A percentile compares a stretch with the other conserved stretches of the same genome.
Evolutionary conservation across 495 filamentous ascomycete species (phyloP).

Genomic region (Neurospora sublineolata): DNA sequence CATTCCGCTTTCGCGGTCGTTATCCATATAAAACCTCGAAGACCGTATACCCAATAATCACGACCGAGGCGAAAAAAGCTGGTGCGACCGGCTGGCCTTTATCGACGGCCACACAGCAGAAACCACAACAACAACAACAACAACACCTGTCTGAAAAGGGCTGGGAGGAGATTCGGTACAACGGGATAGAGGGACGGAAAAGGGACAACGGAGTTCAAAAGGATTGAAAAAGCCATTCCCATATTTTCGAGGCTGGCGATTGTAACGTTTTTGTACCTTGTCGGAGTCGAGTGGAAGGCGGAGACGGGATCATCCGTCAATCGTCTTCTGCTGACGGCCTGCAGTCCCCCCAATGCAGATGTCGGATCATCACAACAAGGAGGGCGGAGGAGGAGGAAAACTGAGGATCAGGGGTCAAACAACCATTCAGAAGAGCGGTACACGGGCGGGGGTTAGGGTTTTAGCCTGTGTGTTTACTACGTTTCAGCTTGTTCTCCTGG

Average conservation of each 20-base stretch:
- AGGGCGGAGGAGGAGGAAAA: neutral
- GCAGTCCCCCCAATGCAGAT: neutral
- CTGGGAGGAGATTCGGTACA: neutral
- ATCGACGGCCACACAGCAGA: neutral
- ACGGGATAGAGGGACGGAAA: neutral
- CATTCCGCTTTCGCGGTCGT: neutral
- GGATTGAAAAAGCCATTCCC: neutral
- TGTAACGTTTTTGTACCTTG: neutral
- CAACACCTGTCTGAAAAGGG: neutral
- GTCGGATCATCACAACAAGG: neutral
- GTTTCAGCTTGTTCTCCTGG: neutral
- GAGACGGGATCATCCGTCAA: neutral
- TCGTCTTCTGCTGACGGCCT: neutral
- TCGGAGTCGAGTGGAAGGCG: neutral
- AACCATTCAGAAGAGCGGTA: neutral
- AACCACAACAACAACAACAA: neutral
- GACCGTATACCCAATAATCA: neutral
- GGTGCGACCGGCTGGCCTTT: neutral
- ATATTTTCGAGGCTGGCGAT: neutral
- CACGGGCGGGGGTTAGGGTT: constrained; percentile 2
- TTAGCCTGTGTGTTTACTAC: neutral
- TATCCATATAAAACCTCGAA: neutral
- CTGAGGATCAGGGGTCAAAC: neutral
- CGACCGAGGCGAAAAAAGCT: neutral
- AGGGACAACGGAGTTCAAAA: neutral